Evolutionary conservation across 805 yeast species (phyloP).

Genomic region (Lipomyces lipofer): DNA sequence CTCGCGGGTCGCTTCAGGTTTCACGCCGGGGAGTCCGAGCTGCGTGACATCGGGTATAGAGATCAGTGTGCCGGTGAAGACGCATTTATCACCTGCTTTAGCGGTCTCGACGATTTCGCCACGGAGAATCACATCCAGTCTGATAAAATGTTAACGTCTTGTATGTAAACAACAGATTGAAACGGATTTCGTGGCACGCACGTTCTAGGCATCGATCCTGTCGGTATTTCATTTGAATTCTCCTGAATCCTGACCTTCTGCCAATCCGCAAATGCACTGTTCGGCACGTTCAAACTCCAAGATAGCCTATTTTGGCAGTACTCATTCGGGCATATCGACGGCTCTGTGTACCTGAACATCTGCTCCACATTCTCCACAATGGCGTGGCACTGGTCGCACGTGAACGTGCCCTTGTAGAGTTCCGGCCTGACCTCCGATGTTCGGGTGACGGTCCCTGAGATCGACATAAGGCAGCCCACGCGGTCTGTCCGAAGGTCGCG

Average conservation of each 20-base stretch:
- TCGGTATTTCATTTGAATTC: constrained; percentile 93
- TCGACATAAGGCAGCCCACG: constrained; percentile 78
- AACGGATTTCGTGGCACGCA: constrained; percentile 2
- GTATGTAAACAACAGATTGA: neutral
- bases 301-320: constrained; percentile 81
- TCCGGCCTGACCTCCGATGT: constrained; percentile 97
- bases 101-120: constrained; percentile 96
- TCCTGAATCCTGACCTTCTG: constrained; percentile 94
- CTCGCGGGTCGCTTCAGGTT: constrained; percentile 78
- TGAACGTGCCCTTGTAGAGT: constrained; percentile 78
- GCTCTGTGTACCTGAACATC: constrained; percentile 89
- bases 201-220: constrained; percentile 97
- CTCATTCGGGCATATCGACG: constrained; percentile 85
- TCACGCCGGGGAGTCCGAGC: constrained; percentile 91
- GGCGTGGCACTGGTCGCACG: constrained; percentile 86
- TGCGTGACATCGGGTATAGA: constrained; percentile 94
- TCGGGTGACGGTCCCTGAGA: constrained; percentile 93
- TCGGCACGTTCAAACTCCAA: constrained; percentile 81
- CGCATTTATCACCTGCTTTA: constrained; percentile 95
- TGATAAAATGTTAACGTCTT: neutral
- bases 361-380: constrained; percentile 88
- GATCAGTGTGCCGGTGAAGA: constrained; percentile 90
- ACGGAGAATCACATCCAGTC: constrained; percentile 84
- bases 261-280: constrained; percentile 93
- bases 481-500: constrained; percentile 88